Percentiles rank a stretch among this genome's conserved stretches.
These are phyloP conservation scores for Esteya vermicola DNA, from an alignment of 2,329 filamentous ascomycete genomes.

Conservation along the genomic window DNA sequence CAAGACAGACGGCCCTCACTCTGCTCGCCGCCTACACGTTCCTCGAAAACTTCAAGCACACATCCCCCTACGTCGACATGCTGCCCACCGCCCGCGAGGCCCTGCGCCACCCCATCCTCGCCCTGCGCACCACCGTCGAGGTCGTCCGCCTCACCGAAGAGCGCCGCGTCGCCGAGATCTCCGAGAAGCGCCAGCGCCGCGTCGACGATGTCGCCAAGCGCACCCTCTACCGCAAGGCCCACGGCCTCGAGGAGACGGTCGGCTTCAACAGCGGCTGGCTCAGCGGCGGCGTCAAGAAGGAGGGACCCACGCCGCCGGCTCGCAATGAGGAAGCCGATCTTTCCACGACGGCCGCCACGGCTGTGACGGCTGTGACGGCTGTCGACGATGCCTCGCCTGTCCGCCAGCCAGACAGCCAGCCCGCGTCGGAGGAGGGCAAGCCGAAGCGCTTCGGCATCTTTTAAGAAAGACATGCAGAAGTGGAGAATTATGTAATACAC, in stretches of 20 bases:
- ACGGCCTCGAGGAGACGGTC: conserved; percentile 58
- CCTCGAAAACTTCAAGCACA: conserved; percentile 62
- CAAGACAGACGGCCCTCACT: conserved; percentile 41
- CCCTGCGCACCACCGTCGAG: conserved; percentile 48
- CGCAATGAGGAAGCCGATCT: conserved; percentile 20
- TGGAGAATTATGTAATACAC: no score
- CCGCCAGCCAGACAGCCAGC: neutral
- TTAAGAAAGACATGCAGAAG: conserved; percentile 24
- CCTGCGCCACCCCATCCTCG: conserved; percentile 54
- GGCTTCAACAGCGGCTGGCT: conserved; percentile 23
- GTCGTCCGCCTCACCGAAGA: conserved; percentile 66
- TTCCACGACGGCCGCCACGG: conserved; percentile 6
- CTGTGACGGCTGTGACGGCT: no score
- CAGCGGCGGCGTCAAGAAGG: conserved; percentile 7
- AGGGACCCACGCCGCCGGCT: conserved; percentile 10
- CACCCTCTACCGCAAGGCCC: conserved; percentile 69
- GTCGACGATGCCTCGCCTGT: conserved; percentile 19
- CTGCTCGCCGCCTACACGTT: conserved; percentile 59
- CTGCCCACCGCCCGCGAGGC: conserved; percentile 59
- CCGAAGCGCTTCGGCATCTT: conserved; percentile 81
- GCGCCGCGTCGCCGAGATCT: conserved; percentile 52
- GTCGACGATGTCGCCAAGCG: conserved; percentile 83
- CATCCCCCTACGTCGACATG: conserved; percentile 67
- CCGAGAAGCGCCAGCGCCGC: conserved; percentile 56
- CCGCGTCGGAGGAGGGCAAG: conserved; percentile 5